phyloP scores from a whole-genome alignment of 768 basidiomycete genomes.

The Mycena filopes region DNA sequence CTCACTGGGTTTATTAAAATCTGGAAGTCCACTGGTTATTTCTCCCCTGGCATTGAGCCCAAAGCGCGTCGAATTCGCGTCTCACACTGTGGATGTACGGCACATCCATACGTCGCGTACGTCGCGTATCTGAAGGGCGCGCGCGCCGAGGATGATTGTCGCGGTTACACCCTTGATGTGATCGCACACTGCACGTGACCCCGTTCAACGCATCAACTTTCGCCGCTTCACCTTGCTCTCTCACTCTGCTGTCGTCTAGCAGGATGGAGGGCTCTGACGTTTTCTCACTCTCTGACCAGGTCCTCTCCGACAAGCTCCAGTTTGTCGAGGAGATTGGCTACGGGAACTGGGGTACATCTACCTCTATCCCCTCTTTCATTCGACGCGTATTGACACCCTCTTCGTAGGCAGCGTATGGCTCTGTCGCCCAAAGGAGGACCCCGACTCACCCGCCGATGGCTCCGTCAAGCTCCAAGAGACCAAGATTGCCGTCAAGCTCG shows the following conservation, averaged over 20 bases:
- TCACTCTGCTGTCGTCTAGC: background rate
- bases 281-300: constrained; percentile 80
- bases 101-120: no score
- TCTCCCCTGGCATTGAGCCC: no score
- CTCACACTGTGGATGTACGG: no score
- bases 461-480: constrained; percentile 53
- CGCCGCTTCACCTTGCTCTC: constrained; percentile 13
- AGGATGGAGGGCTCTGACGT: constrained; percentile 66
- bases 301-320: constrained; percentile 73
- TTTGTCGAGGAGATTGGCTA: constrained; percentile 77
- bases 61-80: no score
- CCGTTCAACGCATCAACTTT: background rate
- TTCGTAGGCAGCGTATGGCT: constrained; percentile 77
- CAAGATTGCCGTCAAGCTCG: constrained; percentile 92
- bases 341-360: constrained; percentile 69
- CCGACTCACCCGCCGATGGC: constrained; percentile 46
- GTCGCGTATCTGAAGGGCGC: no score
- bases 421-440: constrained; percentile 67
- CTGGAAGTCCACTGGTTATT: no score
- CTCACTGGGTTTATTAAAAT: no score
- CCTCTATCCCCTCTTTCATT: no score
- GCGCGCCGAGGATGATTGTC: no score
- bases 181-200: no score
- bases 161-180: no score
- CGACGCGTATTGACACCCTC: no score